Evolutionary conservation across 805 yeast species (phyloP), one percentile per base, ranked within the genome.

Genomic region (Kurtzmaniella cleridarum): DNA sequence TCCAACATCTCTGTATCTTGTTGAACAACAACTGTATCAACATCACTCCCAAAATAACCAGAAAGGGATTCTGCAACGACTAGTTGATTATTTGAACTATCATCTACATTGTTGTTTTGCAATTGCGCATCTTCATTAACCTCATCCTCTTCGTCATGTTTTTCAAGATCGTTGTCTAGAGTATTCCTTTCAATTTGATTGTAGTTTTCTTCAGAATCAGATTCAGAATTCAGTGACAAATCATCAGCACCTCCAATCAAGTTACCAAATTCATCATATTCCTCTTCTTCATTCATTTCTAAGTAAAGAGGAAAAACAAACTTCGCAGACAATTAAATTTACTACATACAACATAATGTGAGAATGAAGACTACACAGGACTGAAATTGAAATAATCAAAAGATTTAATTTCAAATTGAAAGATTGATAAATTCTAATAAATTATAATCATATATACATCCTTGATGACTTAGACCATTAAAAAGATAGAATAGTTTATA

Each of bases 231-330:
- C 6, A 60, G 57, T 36, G 69, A 76, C 24, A 78, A 71, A 47
- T 63, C 75, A 7, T 53, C 57, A 5, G 71, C 62, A 32, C 66
- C 79, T 11, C 81, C 83, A 15, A 84, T 68, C 28, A 72, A 68
- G 53, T 83, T 83, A 33, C 91, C 91, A 56, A 83, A 83, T 58
- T 88, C 96, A 59, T 88, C 96, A 59, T 82, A 87, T 20, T 79
- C 54, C 43, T 79, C 84, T 17, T 64, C 68, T 16, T 79, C 83
- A 50, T 77, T 84, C 78, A 75, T 77, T 32, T n/a, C 34, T 30
- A 23, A 9, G 15, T 34, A 35, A 38, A 30, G 6, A 10, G 10
- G 23, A 32, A 24, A 29, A 20, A 9, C 32, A 10, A 4, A 24
- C 16, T 9, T 6, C 13, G 16, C 23, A 18, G n/a, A 34, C 13